Evolutionary conservation across 257 asterid genomes (phyloP), one percentile per base, ranked within the genome.

Genomic region (Solanum megistacrolobum): DNA sequence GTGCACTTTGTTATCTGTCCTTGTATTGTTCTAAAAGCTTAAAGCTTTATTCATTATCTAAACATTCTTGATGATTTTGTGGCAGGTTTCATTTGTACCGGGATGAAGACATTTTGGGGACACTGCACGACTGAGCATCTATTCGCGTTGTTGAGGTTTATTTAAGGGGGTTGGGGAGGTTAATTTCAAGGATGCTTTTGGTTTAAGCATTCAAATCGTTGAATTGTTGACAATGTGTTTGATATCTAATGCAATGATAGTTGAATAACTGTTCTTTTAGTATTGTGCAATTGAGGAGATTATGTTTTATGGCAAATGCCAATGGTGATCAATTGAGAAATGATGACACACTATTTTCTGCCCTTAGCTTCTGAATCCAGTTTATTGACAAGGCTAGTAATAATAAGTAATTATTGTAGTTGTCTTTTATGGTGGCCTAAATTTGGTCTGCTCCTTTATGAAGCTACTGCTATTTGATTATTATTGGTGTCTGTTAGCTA

Each of bases 21-120:
- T 72, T 88, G 48, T 34, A 29, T 2, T 48, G 9, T 2, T 78
- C 16, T 69, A 13, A 39, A 31, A 10, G 21, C 13, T 23, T 9
- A 7, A 11, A 73, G 1, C 31, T 3, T 48, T 6, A 21, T 78
- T 68, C 55, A 52, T 35, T 36, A 48, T 13, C 55, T 35, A 16
- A 18, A 2, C 46, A 34, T 86, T 75, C 83, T 82, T 90, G 86
- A 38, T n/a, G n/a, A 27, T 8, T 27, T 27, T 87, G 62, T 87
- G 89, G 91, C 92, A 93, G 96, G 95, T 94, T 75, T 86, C 93
- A 89, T 89, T 88, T 94, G 92, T 94, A 35, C 86, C 92, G 96
- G 88, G 97, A 93, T 86, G 97, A 94, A 79, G 97, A 94, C 88
- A 91, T 94, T 23, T 91, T 93, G 95, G 97, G 97, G 13, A 90